These are phyloP conservation scores for Fusarium concolor DNA, from an alignment of 2,329 filamentous ascomycete genomes.

Conservation along the genomic window DNA sequence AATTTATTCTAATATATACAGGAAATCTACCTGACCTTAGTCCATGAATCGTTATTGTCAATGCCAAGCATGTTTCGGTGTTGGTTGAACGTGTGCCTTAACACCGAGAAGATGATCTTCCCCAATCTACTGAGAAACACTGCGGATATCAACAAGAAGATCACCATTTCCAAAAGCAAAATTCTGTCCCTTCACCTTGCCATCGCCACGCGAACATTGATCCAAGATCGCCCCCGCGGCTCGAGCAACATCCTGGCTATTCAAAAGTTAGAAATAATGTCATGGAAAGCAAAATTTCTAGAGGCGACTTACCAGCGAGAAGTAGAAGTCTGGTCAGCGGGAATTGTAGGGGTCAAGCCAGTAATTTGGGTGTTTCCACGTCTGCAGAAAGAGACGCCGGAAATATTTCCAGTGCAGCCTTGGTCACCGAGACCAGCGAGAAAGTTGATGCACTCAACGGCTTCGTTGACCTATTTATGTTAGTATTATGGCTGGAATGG, in stretches of 20 bases:
- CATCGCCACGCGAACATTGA: constrained; percentile 9
- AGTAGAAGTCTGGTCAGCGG: neutral
- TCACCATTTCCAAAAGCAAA: constrained; percentile 22
- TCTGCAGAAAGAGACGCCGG: constrained; percentile 11
- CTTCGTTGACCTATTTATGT: constrained; percentile 8
- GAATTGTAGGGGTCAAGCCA: neutral
- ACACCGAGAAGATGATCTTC: neutral
- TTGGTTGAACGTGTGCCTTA: too few relatives aligned
- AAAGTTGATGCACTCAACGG: constrained; percentile 21
- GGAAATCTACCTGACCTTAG: neutral
- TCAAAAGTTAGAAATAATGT: neutral
- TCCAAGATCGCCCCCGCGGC: constrained; percentile 23
- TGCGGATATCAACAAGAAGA: constrained; percentile 23
- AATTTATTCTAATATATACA: neutral
- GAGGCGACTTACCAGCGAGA: constrained; percentile 10
- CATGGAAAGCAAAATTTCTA: too few relatives aligned
- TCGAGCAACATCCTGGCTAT: constrained; percentile 24
- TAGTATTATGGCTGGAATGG: too few relatives aligned
- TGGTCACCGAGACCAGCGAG: constrained; percentile 20
- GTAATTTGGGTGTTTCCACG: constrained; percentile 31
- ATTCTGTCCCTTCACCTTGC: constrained; percentile 22
- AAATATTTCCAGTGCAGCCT: constrained; percentile 2
- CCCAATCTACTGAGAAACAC: neutral
- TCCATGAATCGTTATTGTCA: neutral
- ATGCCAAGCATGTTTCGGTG: too few relatives aligned